Evolutionary conservation across 352 stramenopile species (phyloP).

Genomic region (Phytopythium vexans): DNA sequence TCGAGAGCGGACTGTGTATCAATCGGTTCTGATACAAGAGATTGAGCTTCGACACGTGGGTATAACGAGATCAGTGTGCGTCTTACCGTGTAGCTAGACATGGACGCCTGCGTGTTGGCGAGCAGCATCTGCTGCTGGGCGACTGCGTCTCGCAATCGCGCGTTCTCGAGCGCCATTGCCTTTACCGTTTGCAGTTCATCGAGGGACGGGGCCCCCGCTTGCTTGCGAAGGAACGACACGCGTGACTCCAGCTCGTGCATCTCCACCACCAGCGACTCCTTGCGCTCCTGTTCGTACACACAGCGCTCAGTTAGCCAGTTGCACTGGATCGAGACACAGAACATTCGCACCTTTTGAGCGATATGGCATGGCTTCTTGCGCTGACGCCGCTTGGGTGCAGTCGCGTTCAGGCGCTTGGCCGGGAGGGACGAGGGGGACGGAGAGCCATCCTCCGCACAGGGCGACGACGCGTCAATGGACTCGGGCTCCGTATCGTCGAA

Average conservation of each 20-base stretch:
- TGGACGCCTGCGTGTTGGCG: conserved; percentile 19
- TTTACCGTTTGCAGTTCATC: conserved; percentile 13
- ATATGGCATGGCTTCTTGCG: conserved; percentile 8
- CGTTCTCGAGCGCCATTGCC: conserved; percentile 22
- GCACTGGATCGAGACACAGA: too few relatives aligned
- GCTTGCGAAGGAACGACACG: conserved; percentile 16
- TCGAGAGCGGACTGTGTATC: conserved; percentile 28
- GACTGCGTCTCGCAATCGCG: conserved; percentile 10
- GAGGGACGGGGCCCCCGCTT: conserved; percentile 24
- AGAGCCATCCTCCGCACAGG: background rate
- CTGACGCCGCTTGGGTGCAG: background rate
- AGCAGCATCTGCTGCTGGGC: conserved; percentile 18
- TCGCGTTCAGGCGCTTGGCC: background rate
- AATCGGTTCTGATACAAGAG: conserved; percentile 22
- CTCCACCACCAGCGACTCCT: conserved; percentile 30
- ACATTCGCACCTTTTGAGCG: conserved; percentile 1
- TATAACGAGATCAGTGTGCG: conserved; percentile 1
- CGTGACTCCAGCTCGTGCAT: conserved; percentile 28
- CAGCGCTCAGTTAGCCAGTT: background rate
- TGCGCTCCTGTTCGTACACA: conserved; percentile 9
- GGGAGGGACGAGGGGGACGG: background rate
- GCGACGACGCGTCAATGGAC: background rate
- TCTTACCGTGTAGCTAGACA: conserved; percentile 23
- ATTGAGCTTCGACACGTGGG: background rate
- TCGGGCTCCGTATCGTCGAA: too few relatives aligned